Evolutionary conservation across 352 stramenopile genomes (phyloP), one percentile per base, ranked within the genome.

Genomic region (Globisporangium splendens): DNA sequence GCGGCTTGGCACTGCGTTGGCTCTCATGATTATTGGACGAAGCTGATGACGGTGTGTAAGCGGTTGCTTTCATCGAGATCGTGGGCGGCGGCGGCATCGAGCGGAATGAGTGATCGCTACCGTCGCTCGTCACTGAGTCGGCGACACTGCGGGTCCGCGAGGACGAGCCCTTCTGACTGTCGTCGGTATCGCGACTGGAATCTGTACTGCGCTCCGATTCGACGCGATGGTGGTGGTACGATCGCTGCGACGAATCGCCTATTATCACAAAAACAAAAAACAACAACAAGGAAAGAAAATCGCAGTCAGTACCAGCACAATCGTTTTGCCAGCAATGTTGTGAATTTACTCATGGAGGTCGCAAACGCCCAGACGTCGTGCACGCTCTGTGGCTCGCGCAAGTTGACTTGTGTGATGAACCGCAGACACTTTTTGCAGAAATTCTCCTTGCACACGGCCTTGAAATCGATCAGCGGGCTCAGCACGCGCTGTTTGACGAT

Each of bases 361-460:
- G 70, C 70, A 31, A 79, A 75, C 46, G 79, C 63, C 39, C 66
- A 71, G 21, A 68, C 63, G 60, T 78, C 85, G 60, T 68, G 59
- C 41, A 69, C 63, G 22, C 63, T 72, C 47, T 80, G 63, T 4
- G 76, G 74, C 39, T 83, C 72, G 42, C 80, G 80, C 49, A 88
- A 60, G 49, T 84, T 75, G 28, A 88, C 72, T 51, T 88, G 72
- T 31, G 78, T 67, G 55, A 88, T 75, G 53, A 83, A 70, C 10
- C 75, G 76, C 24, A 87, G 66, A 52, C 80, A 91, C 54, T 83
- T 83, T 53, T 86, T 88, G 68, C 80, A 91, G 59, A 91, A 88
- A 13, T 66, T 69, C 46, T 81, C 74, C 35, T 75, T 53, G 38
- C 79, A 69, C 52, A 75, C 65, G 39, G 72, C 59, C 3, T 70